Conservation (phyloP, 1,284 basidiomycete species). For the Stygiomarasmius scandens region DNA sequence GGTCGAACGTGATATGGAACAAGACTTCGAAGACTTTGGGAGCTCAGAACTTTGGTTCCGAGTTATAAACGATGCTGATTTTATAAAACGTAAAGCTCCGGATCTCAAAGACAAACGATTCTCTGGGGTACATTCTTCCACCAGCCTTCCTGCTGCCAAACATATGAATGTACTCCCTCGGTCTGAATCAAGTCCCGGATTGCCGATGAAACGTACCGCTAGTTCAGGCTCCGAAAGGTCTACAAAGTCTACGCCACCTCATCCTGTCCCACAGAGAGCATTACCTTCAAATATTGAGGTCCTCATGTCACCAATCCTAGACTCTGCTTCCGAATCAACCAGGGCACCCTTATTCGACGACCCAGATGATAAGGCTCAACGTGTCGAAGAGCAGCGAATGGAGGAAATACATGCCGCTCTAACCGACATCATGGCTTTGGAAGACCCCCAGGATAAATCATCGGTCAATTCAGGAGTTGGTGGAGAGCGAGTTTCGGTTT, state of each 20-base stretch:
- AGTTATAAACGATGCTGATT: slow-evolving; percentile 75
- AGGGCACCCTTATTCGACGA: slow-evolving; percentile 82
- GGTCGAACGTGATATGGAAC: slow-evolving; percentile 87
- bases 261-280: slow-evolving; percentile 26
- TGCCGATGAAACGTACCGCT: slow-evolving; percentile 34
- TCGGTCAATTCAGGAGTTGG: background rate
- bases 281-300: slow-evolving; percentile 68
- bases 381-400: slow-evolving; percentile 79
- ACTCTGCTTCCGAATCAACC: slow-evolving; percentile 49
- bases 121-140: slow-evolving; percentile 21
- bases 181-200: slow-evolving; percentile 42
- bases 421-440: slow-evolving; percentile 89
- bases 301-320: slow-evolving; percentile 70
- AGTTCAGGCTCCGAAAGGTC: slow-evolving; percentile 40
- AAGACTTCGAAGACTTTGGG: slow-evolving; percentile 88
- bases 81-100: slow-evolving; percentile 32
- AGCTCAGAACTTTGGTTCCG: slow-evolving; percentile 90
- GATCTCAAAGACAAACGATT: slow-evolving; percentile 30
- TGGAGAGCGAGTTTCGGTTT: slow-evolving; percentile 14
- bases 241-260: slow-evolving; percentile 24
- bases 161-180: slow-evolving; percentile 27
- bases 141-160: slow-evolving; percentile 24
- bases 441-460: slow-evolving; percentile 39
- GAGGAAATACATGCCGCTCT: slow-evolving; percentile 93
- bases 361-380: slow-evolving; percentile 63